Base-by-base conservation (phyloP, 371 early-diverging fungal genomes). In the Umbelopsis sp. region DNA sequence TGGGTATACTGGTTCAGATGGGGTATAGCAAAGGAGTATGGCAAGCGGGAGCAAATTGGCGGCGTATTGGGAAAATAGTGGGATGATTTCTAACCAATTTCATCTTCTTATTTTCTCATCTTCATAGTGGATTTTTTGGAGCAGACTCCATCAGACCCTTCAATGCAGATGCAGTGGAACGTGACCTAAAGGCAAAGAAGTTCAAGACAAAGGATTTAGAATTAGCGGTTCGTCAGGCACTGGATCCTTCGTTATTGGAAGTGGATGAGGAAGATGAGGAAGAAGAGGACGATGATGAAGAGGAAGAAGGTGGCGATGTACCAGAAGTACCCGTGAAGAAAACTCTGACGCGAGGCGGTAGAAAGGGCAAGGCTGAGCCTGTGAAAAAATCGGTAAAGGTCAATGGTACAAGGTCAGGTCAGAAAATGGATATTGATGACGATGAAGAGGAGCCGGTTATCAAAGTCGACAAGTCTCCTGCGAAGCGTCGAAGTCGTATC, bases 171-270 rank as follows among this genome's bases (percentile, higher is more conserved):
- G 66, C 63, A 10, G 84, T 84, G 68, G 79, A 81, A 68, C 72
- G 73, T 50, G 84, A 84, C 63, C 72, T 84, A 12, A 80, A 79
- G 63, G 82, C 82, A 63, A 81, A 84, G 45, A 84, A 84, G 63
- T 84, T 79, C 69, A 84, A 80, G 65, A 80, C 74, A 63, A 80
- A 76, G 72, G 84, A 84, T 63, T 71, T 84, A 70, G 78, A 81
- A 68, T 68, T 65, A 18, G 84, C 84, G 10, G 67, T 79, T 29
- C 72, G 72, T 50, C 79, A 79, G 66, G 79, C 79, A 18, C 63
- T 79, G 22, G 74, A 76, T 63, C 79, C 79, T 45, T 73, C 76
- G 45, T 66, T 72, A 45, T 50, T 77, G n/a, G 69, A 70, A 44
- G 69, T 63, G 18, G 67, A 67, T 44, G 72, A 70, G 35, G 77